Conservation (phyloP, 257 asterid genomes). For the Galeopsis tetrahit region DNA sequence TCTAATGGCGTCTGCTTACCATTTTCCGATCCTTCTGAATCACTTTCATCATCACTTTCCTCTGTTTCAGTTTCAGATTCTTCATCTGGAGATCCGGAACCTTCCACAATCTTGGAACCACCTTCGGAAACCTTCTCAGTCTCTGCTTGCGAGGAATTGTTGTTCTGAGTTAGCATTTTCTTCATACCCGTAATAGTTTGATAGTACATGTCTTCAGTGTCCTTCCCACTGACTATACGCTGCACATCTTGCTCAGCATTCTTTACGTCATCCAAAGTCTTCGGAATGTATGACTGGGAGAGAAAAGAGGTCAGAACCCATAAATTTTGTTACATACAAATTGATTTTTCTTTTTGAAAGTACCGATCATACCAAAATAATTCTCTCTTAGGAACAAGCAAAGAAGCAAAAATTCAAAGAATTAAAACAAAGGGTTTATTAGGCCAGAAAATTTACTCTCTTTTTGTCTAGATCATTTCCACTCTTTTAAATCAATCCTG, state of each 20-base stretch:
- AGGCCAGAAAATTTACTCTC: too few species aligned
- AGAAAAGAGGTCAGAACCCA: not conserved
- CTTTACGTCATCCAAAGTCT: constrained; percentile 80
- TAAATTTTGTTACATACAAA: not conserved
- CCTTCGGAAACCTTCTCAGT: too few species aligned
- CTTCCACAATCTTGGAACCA: constrained; percentile 18
- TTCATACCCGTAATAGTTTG: constrained; percentile 92
- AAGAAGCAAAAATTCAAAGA: too few species aligned
- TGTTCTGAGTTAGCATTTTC: constrained; percentile 57
- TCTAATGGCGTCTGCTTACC: constrained; percentile 54
- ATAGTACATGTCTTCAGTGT: constrained; percentile 79
- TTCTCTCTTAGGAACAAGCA: too few species aligned
- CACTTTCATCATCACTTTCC: constrained; percentile 51
- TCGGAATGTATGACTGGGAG: constrained; percentile 81
- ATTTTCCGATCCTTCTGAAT: constrained; percentile 52
- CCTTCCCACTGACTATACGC: constrained; percentile 73
- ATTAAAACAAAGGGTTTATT: too few species aligned
- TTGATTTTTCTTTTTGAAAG: not conserved
- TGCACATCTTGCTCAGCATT: constrained; percentile 88
- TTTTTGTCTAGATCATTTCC: too few species aligned
- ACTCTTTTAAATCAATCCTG: too few species aligned
- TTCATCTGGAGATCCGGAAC: constrained; percentile 20
- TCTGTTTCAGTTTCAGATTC: constrained; percentile 52
- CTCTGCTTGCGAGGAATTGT: constrained; percentile 47
- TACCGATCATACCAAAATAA: too few species aligned